phyloP scores from a whole-genome alignment of 2,329 filamentous ascomycete species.

The Ophiognomonia clavigignenti-juglandacearum region DNA sequence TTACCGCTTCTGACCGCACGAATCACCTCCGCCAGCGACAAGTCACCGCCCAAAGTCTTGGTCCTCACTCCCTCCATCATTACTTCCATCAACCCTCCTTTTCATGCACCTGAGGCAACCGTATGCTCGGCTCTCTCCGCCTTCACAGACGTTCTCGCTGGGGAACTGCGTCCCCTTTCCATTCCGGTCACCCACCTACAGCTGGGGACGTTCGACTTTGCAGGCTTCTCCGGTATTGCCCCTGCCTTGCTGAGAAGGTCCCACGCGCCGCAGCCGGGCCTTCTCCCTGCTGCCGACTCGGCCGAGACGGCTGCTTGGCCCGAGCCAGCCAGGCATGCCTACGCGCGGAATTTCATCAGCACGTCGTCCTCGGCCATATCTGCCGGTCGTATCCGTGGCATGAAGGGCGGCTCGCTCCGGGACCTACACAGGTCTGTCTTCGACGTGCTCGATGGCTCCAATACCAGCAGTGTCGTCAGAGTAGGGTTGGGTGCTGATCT shows the following conservation, averaged over 20 bases:
- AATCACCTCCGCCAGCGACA: constrained; percentile 43
- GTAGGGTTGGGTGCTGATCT: constrained; percentile 80
- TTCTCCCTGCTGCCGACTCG: constrained; percentile 41
- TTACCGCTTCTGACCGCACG: constrained; percentile 69
- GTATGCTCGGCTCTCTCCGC: constrained; percentile 83
- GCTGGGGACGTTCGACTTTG: constrained; percentile 86
- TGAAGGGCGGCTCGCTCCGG: constrained; percentile 66
- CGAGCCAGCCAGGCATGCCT: constrained; percentile 53
- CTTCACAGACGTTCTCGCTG: constrained; percentile 74
- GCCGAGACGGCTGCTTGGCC: constrained; percentile 60
- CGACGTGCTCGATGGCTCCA: constrained; percentile 71
- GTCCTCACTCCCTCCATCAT: constrained; percentile 78
- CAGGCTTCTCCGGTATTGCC: constrained; percentile 57
- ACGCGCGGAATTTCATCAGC: constrained; percentile 56
- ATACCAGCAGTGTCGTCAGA: constrained; percentile 60
- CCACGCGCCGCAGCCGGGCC: constrained; percentile 25
- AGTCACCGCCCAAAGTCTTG: constrained; percentile 62
- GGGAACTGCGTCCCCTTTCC: constrained; percentile 70
- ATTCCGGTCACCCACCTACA: constrained; percentile 84
- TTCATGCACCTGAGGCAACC: constrained; percentile 80
- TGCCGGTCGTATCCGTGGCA: constrained; percentile 51
- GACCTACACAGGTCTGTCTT: constrained; percentile 85
- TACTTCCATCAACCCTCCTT: constrained; percentile 72
- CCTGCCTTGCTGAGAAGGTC: constrained; percentile 33
- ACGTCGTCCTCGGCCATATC: constrained; percentile 52